A percentile compares a stretch with the other conserved stretches of the same genome.
Conservation (phyloP, 257 asterid species). For the Cynanchum wilfordii region DNA sequence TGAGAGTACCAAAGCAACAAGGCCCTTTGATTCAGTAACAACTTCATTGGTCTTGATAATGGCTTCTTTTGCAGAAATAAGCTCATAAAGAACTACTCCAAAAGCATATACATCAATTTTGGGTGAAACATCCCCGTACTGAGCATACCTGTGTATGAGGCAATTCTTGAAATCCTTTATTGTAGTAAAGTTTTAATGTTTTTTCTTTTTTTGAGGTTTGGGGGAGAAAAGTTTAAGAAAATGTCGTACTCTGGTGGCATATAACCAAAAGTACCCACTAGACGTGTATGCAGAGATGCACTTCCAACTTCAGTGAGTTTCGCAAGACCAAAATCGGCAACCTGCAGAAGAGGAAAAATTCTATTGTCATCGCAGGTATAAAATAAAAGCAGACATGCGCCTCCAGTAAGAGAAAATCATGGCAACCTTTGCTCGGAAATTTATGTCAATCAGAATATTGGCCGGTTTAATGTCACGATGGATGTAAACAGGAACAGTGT, state of each 20-base stretch:
- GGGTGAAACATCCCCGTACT: constrained; percentile 71
- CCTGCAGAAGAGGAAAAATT: constrained; percentile 34
- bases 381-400: not conserved
- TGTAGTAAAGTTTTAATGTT: too few species aligned
- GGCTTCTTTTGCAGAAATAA: constrained; percentile 77
- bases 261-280: constrained; percentile 86
- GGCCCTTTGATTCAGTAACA: constrained; percentile 62
- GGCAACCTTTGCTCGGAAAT: constrained; percentile 76
- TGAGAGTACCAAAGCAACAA: constrained; percentile 55
- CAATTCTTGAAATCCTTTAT: not conserved
- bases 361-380: not conserved
- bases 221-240: not conserved
- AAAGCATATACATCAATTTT: constrained; percentile 80
- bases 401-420: not conserved
- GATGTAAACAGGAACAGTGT: constrained; percentile 79
- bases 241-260: constrained; percentile 77
- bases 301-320: constrained; percentile 75
- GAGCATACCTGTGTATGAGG: constrained; percentile 52
- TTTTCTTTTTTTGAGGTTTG: too few species aligned
- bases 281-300: constrained; percentile 66
- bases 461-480: constrained; percentile 84
- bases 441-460: constrained; percentile 66
- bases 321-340: constrained; percentile 86
- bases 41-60: constrained; percentile 52
- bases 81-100: constrained; percentile 74